Percentiles rank a stretch among this genome's conserved stretches.
Evolutionary conservation across 2,329 filamentous ascomycete species (phyloP).

Genomic region (Cadophora sp.): DNA sequence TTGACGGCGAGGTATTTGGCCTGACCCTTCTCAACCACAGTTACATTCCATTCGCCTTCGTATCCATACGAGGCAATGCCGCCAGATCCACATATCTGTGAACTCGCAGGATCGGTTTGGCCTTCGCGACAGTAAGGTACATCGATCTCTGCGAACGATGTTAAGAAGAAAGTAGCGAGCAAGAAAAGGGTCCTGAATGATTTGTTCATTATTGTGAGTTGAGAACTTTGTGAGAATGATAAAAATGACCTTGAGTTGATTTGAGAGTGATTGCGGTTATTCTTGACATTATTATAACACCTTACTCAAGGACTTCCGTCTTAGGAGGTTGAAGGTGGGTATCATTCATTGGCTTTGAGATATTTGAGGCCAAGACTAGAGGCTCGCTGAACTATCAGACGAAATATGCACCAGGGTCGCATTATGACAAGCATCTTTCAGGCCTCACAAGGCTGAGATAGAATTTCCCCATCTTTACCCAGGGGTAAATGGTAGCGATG

Average conservation of each 20-base stretch:
- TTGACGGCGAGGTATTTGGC: not conserved
- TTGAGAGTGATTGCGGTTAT: not conserved
- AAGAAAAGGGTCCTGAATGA: not conserved
- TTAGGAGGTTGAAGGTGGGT: too few species aligned
- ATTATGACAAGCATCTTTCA: too few species aligned
- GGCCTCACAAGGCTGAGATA: too few species aligned
- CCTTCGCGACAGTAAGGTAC: not conserved
- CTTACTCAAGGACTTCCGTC: not conserved
- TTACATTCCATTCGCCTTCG: not conserved
- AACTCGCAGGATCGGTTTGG: not conserved
- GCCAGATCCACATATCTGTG: not conserved
- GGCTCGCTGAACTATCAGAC: too few species aligned
- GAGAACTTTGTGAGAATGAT: not conserved
- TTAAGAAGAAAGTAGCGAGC: not conserved
- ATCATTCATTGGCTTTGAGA: too few species aligned
- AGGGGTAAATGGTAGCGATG: not conserved
- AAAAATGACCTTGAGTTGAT: not conserved
- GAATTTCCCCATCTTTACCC: not conserved
- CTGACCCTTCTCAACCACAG: not conserved
- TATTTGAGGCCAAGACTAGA: too few species aligned
- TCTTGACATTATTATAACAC: not conserved
- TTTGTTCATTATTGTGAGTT: not conserved
- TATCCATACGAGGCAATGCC: not conserved
- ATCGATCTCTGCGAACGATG: slow-evolving; percentile 1
- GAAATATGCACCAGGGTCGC: too few species aligned